Base-by-base conservation (phyloP, 371 early-diverging fungal species). In the Rhizopus delemar region DNA sequence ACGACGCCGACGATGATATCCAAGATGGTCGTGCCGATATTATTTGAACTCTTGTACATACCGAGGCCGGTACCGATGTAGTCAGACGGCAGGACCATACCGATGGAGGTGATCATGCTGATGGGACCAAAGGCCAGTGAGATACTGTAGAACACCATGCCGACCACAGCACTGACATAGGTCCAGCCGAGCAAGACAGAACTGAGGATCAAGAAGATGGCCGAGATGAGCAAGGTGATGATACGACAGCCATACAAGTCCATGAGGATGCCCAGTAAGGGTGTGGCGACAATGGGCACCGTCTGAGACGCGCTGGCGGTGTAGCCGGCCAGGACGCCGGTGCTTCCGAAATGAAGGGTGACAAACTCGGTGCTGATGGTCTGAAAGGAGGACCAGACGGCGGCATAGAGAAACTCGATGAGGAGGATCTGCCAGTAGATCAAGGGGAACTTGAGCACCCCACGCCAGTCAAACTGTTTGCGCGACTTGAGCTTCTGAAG, bases 21-120 rank as follows among this genome's bases (percentile, higher is more conserved):
- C 46, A 84, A 78, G 7, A 89, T 69, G 5, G 85, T 76, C 1
- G 78, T 75, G 22, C 88, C 88, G 36, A 86, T 80, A 58, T 89
- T 87, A 58, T 74, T 78, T 2, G 80, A 75, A 9, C 82, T 75
- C 62, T 89, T 89, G 72, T 84, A 77, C 11, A 88, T 63, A 5
- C 89, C 88, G 39, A 87, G 68, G 35, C 82, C 90, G 6, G 89
- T 88, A 38, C 89, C 89, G 5, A 89, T 74, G 8, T 81, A 68
- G 34, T 68, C 71, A 28, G 73, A 63, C 3, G 84, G 85, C 4
- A 89, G 52, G 7, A 87, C 68, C 16, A 89, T 73, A 39, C 88
- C 83, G 7, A 89, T 76, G 0, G 86, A 81, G 1, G 89, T 86
- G 32, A 89, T 78, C 41, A 86, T 67, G 9, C 78, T 66, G 34